A percentile compares a stretch with the other conserved stretches of the same genome.
Conservation (phyloP, 2,329 filamentous ascomycete species). For the Fusarium ambrosium region DNA sequence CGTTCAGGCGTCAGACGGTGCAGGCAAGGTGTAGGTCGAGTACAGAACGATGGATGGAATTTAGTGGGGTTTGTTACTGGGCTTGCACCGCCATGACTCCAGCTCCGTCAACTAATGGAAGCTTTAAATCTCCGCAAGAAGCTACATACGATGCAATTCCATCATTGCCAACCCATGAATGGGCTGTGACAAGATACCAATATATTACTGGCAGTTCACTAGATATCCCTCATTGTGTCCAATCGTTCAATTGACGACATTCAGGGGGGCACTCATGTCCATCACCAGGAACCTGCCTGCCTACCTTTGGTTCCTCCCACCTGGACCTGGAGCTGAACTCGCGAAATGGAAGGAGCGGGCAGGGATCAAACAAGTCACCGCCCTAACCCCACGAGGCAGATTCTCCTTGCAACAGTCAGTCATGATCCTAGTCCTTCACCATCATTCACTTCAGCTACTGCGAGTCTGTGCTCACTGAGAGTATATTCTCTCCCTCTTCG, state of each 20-base stretch:
- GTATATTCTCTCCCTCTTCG: neutral
- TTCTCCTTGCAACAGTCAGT: conserved; percentile 4
- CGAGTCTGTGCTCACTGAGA: neutral
- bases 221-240: neutral
- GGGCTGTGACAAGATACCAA: neutral
- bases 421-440: neutral
- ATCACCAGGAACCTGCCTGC: neutral
- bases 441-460: neutral
- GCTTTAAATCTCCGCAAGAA: conserved; percentile 1
- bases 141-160: neutral
- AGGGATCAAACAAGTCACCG: neutral
- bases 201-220: neutral
- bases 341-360: conserved; percentile 3
- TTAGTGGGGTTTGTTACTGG: neutral
- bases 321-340: neutral
- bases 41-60: neutral
- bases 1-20: neutral
- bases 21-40: neutral
- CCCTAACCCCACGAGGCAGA: conserved; percentile 15
- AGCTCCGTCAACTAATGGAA: conserved; percentile 3
- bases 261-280: neutral
- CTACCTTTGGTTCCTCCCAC: neutral
- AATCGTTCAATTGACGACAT: neutral
- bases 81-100: neutral
- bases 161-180: neutral